Conservation (phyloP, 208 protist species). For the Leishmania amazonensis region DNA sequence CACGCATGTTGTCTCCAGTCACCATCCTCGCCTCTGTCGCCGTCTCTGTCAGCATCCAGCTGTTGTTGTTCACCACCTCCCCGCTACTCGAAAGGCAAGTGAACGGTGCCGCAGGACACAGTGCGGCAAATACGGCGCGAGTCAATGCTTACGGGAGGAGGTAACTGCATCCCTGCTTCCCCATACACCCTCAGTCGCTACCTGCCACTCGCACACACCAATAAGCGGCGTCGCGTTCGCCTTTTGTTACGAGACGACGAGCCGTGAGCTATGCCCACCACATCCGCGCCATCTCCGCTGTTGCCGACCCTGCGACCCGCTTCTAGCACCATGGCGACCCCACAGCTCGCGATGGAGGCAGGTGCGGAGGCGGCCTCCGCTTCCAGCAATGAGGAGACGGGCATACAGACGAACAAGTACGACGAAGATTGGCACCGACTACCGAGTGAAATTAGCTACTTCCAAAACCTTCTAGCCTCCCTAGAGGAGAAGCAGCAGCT, state of each 20-base stretch:
- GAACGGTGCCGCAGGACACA: neutral
- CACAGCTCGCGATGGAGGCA: neutral
- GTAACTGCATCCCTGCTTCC: neutral
- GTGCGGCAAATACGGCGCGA: neutral
- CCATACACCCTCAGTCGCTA: neutral
- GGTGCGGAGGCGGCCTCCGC: neutral
- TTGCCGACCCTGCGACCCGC: constrained; percentile 9
- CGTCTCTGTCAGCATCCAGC: neutral
- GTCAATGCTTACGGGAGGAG: neutral
- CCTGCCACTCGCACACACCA: neutral
- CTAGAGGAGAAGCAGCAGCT: constrained; percentile 15
- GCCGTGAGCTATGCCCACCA: neutral
- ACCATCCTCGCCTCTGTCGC: neutral
- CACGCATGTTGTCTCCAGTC: neutral
- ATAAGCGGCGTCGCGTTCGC: neutral
- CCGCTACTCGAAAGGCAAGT: neutral
- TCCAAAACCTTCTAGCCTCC: constrained; percentile 19
- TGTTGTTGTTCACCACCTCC: neutral
- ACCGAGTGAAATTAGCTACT: constrained; percentile 25
- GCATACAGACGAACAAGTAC: neutral
- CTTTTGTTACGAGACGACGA: neutral
- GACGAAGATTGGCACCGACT: constrained; percentile 36
- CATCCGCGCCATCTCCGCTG: neutral
- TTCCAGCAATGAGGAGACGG: neutral
- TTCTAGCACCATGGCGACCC: constrained; percentile 1